These are phyloP conservation scores for Calonectria hawksworthii DNA, from an alignment of 2,329 filamentous ascomycete genomes.

Conservation along the genomic window DNA sequence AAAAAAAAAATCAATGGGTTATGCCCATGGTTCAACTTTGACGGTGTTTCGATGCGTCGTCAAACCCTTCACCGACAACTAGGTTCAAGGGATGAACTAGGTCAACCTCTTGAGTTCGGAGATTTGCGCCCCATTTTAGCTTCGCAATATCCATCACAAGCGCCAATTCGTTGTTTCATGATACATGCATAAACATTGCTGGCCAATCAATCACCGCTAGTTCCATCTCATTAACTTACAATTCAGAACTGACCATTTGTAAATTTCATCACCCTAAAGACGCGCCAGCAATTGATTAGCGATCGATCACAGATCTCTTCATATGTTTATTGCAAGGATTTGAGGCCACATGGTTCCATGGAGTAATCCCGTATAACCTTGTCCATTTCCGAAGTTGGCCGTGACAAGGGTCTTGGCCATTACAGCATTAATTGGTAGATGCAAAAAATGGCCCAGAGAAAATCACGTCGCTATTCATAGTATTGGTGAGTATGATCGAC, in stretches of 20 bases:
- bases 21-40: not conserved
- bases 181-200: constrained; percentile 27
- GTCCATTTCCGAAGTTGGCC: not conserved
- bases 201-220: constrained; percentile 35
- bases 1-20: not conserved
- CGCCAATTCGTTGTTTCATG: constrained; percentile 35
- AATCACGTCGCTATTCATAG: not conserved
- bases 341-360: not conserved
- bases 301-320: not conserved
- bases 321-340: not conserved
- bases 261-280: not conserved
- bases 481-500: not conserved
- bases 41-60: not conserved
- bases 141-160: constrained; percentile 38
- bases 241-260: constrained; percentile 28
- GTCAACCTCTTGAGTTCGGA: constrained; percentile 38
- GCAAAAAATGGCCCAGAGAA: not conserved
- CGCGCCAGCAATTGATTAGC: not conserved
- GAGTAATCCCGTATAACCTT: not conserved
- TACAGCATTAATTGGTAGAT: not conserved
- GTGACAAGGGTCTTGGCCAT: not conserved
- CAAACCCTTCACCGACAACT: not conserved
- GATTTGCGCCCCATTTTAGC: constrained; percentile 41
- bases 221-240: constrained; percentile 27
- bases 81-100: not conserved